phyloP scores from a whole-genome alignment of 176 grass and related monocot species.

The Avena eriantha region DNA sequence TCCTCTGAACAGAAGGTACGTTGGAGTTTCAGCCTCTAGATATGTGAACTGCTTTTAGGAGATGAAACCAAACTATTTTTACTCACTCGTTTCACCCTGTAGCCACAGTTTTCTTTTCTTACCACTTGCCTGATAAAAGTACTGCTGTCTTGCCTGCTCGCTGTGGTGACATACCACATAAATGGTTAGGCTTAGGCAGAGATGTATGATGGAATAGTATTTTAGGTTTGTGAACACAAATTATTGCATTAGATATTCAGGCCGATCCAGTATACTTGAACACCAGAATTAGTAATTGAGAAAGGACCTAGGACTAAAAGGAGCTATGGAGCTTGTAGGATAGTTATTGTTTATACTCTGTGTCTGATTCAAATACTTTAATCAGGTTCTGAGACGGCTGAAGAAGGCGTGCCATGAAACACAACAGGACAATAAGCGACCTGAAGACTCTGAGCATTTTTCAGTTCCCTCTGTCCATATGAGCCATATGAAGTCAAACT shows the following conservation, averaged over 20 bases:
- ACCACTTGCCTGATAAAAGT: neutral
- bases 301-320: neutral
- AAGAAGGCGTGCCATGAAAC: conserved; percentile 70
- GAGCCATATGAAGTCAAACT: conserved; percentile 35
- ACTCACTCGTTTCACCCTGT: neutral
- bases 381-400: conserved; percentile 83
- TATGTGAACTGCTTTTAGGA: neutral
- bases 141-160: neutral
- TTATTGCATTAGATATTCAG: neutral
- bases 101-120: neutral
- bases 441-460: conserved; percentile 36
- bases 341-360: neutral
- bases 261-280: neutral
- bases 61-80: neutral
- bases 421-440: conserved; percentile 19
- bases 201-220: conserved; percentile 3
- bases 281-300: neutral
- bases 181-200: neutral
- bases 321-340: neutral
- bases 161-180: neutral
- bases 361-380: conserved; percentile 30
- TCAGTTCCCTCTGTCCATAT: conserved; percentile 5
- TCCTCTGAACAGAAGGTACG: conserved; percentile 73
- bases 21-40: conserved; percentile 3
- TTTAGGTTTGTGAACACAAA: conserved; percentile 3